Evolutionary conservation across 805 yeast genomes (phyloP).

Genomic region (Metschnikowia kunwiensis): DNA sequence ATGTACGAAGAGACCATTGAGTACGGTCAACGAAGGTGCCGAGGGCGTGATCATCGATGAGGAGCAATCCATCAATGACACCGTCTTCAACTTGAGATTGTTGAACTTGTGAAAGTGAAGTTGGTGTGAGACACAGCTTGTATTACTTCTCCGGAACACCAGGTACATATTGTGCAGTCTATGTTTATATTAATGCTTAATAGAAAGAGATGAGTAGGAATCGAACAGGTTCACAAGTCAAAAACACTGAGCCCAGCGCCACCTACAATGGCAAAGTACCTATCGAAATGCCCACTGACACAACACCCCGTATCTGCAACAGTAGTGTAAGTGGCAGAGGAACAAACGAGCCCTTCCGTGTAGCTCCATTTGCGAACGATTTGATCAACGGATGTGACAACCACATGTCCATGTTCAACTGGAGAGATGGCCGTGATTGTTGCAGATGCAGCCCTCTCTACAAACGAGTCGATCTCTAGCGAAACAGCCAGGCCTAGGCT

Average conservation of each 20-base stretch:
- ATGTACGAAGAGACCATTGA: slow-evolving; percentile 68
- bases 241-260: slow-evolving; percentile 77
- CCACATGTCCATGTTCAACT: slow-evolving; percentile 22
- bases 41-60: slow-evolving; percentile 65
- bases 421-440: slow-evolving; percentile 68
- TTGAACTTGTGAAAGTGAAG: slow-evolving; percentile 51
- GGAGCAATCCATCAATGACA: slow-evolving; percentile 74
- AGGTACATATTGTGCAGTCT: no score
- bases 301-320: slow-evolving; percentile 88
- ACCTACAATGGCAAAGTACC: slow-evolving; percentile 51
- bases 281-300: slow-evolving; percentile 34
- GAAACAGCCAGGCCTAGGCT: neutral
- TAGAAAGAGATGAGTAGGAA: no score
- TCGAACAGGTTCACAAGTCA: neutral
- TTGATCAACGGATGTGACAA: slow-evolving; percentile 84
- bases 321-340: slow-evolving; percentile 59
- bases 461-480: slow-evolving; percentile 32
- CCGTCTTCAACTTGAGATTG: slow-evolving; percentile 73
- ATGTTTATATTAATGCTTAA: no score
- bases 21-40: slow-evolving; percentile 41
- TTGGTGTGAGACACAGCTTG: no score
- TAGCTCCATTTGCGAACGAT: slow-evolving; percentile 61
- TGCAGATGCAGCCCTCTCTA: slow-evolving; percentile 72
- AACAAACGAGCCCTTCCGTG: slow-evolving; percentile 24
- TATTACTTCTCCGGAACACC: no score